Evolutionary conservation across 1,139 yeast genomes (phyloP).

Genomic region (Geotrichum aggregatum): DNA sequence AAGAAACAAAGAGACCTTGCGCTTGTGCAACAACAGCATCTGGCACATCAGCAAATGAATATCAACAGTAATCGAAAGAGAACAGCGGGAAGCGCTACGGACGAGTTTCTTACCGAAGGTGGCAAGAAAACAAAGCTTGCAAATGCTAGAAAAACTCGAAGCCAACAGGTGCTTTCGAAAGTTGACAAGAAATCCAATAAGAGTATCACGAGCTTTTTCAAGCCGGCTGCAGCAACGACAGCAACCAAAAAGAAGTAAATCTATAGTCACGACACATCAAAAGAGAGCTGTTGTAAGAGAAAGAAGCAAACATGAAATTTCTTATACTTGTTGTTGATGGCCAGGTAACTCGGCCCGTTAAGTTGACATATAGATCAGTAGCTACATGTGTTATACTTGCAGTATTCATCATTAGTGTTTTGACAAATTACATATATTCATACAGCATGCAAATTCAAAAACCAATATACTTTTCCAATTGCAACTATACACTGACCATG

Average conservation of each 20-base stretch:
- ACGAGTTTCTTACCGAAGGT: not conserved
- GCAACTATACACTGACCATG: too few species aligned
- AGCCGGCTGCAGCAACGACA: conserved; percentile 11
- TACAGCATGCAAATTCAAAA: too few species aligned
- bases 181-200: conserved; percentile 16
- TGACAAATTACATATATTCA: too few species aligned
- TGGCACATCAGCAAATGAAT: conserved; percentile 6
- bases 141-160: conserved; percentile 5
- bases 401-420: too few species aligned
- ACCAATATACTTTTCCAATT: too few species aligned
- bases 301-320: too few species aligned
- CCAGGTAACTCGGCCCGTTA: too few species aligned
- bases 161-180: conserved; percentile 13
- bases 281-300: too few species aligned
- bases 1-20: conserved; percentile 25
- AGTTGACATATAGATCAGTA: too few species aligned
- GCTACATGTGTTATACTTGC: too few species aligned
- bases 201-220: conserved; percentile 16
- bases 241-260: conserved; percentile 5
- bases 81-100: conserved; percentile 3
- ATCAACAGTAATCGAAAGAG: conserved; percentile 3
- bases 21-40: conserved; percentile 24
- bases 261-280: not conserved
- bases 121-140: not conserved
- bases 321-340: too few species aligned